Base-by-base conservation (phyloP, 1,139 yeast species). In the Yamadazyma spencermartinsiae region DNA sequence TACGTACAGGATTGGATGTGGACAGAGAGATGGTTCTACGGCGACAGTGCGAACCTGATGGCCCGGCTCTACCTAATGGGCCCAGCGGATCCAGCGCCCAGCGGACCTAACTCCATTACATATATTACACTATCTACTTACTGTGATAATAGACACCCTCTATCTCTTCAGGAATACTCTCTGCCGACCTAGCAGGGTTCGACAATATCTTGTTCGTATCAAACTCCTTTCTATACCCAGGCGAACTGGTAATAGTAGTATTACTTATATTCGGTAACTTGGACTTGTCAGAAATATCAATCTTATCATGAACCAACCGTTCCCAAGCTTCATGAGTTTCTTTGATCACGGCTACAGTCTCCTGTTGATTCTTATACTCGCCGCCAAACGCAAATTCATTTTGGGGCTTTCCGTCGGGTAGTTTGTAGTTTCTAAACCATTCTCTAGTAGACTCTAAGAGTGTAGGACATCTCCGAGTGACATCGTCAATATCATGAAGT, bases 381-480 rank as follows among this genome's bases (percentile, higher is more conserved):
- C 90, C 96, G 42, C 83, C 73, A 74, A 86, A 86, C 11, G 96
- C 96, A 63, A 88, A 90, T 57, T 77, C 77, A 67, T 90, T 90
- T 60, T 76, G 82, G 43, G 90, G 87, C 70, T 90, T 90, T 28
- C 96, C 96, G 56, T 86, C 94, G 31, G 98, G 98, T 42, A 87
- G 78, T 68, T 92, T 92, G 77, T 92, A 92, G 63, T 86, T 84
- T 68, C 90, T 84, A 75, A 92, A 90, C 98, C 98, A 92, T 60
- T 76, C 86, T 63, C 81, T 83, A 40, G 96, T 84, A 42, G 89
- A 85, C 49, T 86, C 79, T 58, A 92, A 71, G 43, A 92, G 74
- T 16, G 94, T 94, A 25, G 98, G 98, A 72, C 88, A 80, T 55
- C 79, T 76, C 36, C 72, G 69, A 57, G 85, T 87, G 31, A 92